These are phyloP conservation scores for Myotisia sp. DNA, from an alignment of 2,329 filamentous ascomycete genomes.

Conservation along the genomic window DNA sequence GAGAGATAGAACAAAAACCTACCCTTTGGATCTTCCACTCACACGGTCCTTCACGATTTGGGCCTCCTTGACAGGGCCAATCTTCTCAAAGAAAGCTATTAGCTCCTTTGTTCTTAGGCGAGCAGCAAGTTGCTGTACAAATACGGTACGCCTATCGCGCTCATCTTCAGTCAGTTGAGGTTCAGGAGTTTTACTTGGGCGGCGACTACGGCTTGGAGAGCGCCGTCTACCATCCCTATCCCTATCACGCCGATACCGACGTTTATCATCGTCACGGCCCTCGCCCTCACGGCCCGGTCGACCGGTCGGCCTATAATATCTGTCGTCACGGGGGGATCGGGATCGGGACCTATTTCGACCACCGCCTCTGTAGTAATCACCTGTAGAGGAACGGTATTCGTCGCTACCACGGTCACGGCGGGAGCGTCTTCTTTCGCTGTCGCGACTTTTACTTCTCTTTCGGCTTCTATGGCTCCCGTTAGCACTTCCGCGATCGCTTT, in stretches of 20 bases:
- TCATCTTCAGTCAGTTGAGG: conserved; percentile 85
- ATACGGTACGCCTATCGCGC: conserved; percentile 89
- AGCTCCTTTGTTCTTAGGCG: conserved; percentile 84
- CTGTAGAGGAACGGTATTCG: conserved; percentile 34
- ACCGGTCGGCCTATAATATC: conserved; percentile 39
- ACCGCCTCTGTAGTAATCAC: conserved; percentile 57
- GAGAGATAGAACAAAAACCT: conserved; percentile 25
- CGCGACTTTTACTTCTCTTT: conserved; percentile 64
- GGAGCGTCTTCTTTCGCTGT: conserved; percentile 59
- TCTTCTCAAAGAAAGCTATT: conserved; percentile 88
- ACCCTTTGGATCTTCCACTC: conserved; percentile 95
- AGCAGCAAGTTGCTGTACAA: conserved; percentile 94
- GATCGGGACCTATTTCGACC: conserved; percentile 55
- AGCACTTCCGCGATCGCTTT: conserved; percentile 59
- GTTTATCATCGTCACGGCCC: conserved; percentile 34
- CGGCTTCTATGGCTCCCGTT: conserved; percentile 61
- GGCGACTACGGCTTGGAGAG: conserved; percentile 29
- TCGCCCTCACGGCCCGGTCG: conserved; percentile 34
- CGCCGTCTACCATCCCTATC: conserved; percentile 37
- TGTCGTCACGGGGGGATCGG: conserved; percentile 52
- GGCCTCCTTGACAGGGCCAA: conserved; percentile 86
- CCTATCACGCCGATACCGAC: conserved; percentile 39
- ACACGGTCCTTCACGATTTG: conserved; percentile 98
- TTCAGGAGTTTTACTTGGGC: conserved; percentile 38
- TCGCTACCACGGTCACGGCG: conserved; percentile 52